Evolutionary conservation across 768 basidiomycete genomes (phyloP), one percentile per base, ranked within the genome.

Genomic region (Xerocomellus amylosporus): DNA sequence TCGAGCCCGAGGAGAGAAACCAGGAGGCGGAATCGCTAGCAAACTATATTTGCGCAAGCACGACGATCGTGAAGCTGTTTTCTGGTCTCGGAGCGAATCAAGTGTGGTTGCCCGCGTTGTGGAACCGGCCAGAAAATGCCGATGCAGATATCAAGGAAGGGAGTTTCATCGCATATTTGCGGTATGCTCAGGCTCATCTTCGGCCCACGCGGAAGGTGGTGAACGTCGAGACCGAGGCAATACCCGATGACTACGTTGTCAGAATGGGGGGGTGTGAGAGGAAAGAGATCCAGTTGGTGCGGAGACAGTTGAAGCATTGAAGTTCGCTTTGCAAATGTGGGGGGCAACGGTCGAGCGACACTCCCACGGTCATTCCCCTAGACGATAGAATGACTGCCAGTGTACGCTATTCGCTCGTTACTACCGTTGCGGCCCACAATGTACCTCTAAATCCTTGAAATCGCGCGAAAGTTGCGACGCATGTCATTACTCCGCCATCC

Each of bases 131-230:
- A 19, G 40, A 51, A 24, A 51, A 51, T 42, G 40, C 40, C 8
- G 10, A 51, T 20, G 49, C 31, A 22, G 49, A 51, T 26, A 42
- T 51, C 30, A 51, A 51, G 31, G 49, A 51, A 34, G 49, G 49
- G 20, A 51, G 49, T 26, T 51, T 24, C 12, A 42, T 51, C 17
- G 39, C 49, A 33, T 51, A 31, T 40, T 34, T 51, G 31, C 39
- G 49, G 31, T 51, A 51, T 24, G 49, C 40, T 17, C 49, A 42
- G 17, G 40, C 42, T 34, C 40, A 51, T 42, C 22, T 51, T 34
- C 39, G 40, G 9, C 49, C 49, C 22, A 51, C 39, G 10, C 40
- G 31, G 22, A 42, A 34, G 24, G 30, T 51, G 12, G 26, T 42
- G 8, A 47, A 12, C 67, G 31, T 42, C 10, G 40, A n/a, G 17